phyloP scores from a whole-genome alignment of 768 basidiomycete genomes.

The Tephrocybe sp. region DNA sequence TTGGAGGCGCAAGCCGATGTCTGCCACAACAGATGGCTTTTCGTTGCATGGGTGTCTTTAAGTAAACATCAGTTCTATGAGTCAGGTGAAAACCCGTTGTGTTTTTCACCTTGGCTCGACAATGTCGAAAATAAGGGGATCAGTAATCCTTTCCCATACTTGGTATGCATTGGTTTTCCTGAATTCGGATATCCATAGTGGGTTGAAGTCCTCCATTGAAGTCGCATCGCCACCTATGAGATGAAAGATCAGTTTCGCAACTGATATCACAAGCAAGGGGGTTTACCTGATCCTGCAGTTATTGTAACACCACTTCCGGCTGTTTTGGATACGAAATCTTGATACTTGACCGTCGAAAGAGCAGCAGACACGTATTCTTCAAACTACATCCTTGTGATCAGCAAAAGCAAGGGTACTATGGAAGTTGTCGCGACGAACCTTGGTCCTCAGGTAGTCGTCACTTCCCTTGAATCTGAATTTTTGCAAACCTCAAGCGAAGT shows the following conservation, averaged over 20 bases:
- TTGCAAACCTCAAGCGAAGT: too few relatives aligned
- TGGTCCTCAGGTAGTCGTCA: constrained; percentile 90
- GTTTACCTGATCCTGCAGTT: constrained; percentile 57
- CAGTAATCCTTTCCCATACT: constrained; percentile 89
- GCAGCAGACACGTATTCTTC: constrained; percentile 94
- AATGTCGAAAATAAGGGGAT: constrained; percentile 92
- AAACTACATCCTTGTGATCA: constrained; percentile 45
- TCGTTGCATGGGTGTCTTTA: constrained; percentile 90
- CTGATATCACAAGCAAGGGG: not conserved
- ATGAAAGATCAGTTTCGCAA: not conserved
- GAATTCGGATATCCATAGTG: constrained; percentile 87
- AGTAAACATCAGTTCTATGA: not conserved
- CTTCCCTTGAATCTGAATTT: constrained; percentile 82
- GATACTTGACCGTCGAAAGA: constrained; percentile 86
- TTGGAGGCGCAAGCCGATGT: constrained; percentile 87
- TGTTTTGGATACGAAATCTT: constrained; percentile 77
- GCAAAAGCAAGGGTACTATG: not conserved
- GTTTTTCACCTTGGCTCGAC: constrained; percentile 79
- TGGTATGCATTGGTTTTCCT: constrained; percentile 84
- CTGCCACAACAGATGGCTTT: constrained; percentile 85
- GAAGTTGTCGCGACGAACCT: constrained; percentile 43
- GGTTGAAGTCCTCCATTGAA: constrained; percentile 79
- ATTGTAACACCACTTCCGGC: constrained; percentile 65
- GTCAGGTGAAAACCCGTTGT: not conserved
- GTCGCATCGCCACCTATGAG: constrained; percentile 52